Conservation (phyloP, 495 filamentous ascomycete genomes). For the Thermochaetoides thermophila region DNA sequence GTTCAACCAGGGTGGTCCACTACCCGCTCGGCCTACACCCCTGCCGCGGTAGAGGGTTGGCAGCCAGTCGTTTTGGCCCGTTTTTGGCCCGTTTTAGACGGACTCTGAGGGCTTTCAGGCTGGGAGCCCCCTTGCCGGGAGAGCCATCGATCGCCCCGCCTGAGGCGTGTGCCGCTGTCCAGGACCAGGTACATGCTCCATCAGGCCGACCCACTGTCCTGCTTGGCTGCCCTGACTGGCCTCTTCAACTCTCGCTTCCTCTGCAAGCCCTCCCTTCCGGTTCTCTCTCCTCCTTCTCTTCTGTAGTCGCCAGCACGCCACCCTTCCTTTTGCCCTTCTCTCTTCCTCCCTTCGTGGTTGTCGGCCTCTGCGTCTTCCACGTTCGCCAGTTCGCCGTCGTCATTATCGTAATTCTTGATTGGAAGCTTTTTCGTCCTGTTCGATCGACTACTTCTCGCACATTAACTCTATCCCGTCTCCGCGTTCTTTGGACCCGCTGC, state of each 20-base stretch:
- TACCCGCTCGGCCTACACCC: conserved; percentile 23
- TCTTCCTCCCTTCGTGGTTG: conserved; percentile 27
- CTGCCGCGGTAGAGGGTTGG: conserved; percentile 12
- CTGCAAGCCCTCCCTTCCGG: conserved; percentile 8
- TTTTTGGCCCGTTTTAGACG: too few relatives aligned
- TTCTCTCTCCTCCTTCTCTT: conserved; percentile 18
- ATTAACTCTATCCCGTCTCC: too few relatives aligned
- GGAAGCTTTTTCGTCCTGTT: too few relatives aligned
- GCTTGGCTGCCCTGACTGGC: too few relatives aligned
- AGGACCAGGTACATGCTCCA: too few relatives aligned
- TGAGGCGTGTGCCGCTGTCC: too few relatives aligned
- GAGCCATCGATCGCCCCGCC: conserved; percentile 8
- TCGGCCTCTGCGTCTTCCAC: too few relatives aligned
- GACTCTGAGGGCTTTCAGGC: too few relatives aligned
- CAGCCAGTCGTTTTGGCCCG: conserved; percentile 17
- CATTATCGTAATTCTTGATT: conserved; percentile 17
- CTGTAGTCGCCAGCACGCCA: conserved; percentile 21
- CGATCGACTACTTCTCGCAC: too few relatives aligned
- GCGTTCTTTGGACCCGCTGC: conserved; percentile 16
- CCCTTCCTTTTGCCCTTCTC: conserved; percentile 33
- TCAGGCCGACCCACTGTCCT: conserved; percentile 1
- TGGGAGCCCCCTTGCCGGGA: too few relatives aligned
- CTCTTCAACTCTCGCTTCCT: conserved; percentile 5
- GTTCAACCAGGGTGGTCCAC: conserved; percentile 20
- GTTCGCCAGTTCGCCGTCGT: conserved; percentile 15